Percentiles rank a stretch among this genome's conserved stretches.
Conservation (phyloP, 2,329 filamentous ascomycete genomes). For the Penicillium sp. region DNA sequence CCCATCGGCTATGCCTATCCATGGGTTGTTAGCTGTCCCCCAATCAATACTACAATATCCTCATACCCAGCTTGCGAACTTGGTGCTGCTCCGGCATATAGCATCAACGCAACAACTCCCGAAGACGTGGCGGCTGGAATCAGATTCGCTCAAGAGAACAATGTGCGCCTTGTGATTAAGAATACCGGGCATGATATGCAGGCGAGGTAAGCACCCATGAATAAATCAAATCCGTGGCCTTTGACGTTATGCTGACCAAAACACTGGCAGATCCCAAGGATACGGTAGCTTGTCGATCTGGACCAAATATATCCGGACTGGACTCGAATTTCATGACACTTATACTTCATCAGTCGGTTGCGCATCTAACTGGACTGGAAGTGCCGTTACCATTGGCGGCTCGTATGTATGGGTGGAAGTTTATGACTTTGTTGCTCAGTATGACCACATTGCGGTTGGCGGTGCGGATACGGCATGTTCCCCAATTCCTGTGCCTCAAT, state of each 20-base stretch:
- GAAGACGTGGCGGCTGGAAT: conserved; percentile 3
- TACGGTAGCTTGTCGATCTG: conserved; percentile 8
- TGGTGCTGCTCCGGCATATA: not conserved
- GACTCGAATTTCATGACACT: not conserved
- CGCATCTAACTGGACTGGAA: not conserved
- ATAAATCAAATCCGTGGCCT: too few species aligned
- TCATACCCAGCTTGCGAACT: not conserved
- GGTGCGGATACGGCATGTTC: conserved; percentile 34
- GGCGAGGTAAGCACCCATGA: not conserved
- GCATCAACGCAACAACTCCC: not conserved
- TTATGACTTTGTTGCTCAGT: conserved; percentile 31
- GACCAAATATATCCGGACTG: conserved; percentile 2
- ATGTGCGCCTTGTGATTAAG: conserved; percentile 12
- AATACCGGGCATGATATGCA: conserved; percentile 14
- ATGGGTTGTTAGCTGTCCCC: not conserved
- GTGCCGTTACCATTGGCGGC: not conserved
- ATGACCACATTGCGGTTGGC: conserved; percentile 52
- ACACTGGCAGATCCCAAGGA: conserved; percentile 2
- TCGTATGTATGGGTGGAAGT: conserved; percentile 2
- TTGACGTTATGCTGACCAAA: not conserved
- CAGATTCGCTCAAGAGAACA: conserved; percentile 11
- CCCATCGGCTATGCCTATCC: conserved; percentile 5
- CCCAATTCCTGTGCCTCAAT: not conserved
- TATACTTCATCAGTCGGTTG: not conserved
- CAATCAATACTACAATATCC: not conserved